Base-by-base conservation (phyloP, 2,329 filamentous ascomycete species). In the Cytospora paraplurivora region DNA sequence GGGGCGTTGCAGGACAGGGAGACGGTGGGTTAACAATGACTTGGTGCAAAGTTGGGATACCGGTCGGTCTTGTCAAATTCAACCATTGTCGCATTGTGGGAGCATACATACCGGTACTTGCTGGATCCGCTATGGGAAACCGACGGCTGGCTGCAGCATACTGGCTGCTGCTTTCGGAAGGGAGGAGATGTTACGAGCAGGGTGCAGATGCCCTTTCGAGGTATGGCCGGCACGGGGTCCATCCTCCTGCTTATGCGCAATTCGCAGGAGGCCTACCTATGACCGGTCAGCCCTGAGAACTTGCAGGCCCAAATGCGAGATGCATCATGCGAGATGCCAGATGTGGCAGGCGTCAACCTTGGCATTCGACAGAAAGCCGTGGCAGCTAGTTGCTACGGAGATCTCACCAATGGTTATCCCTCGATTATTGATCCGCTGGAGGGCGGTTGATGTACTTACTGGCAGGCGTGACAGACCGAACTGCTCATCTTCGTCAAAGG, bases 281-380 rank as follows among this genome's bases (percentile, higher is more conserved):
- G 44, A n/a, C n/a, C 44, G n/a, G n/a, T 21, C n/a, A 47, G 44
- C n/a, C 44, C n/a, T 7, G 44, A 47, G 8, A 10, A 47, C 8
- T 19, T 21, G n/a, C 44, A 47, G 44, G 3, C 44, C 13, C n/a
- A 1, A 10, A 47, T 21, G 44, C 44, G n/a, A 27, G 27, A 27
- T 27, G 27, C 27, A 27, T 27, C 27, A 27, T 27, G 27, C 27
- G 27, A 27, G 3, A 44, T 44, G 41, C 41, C 41, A 44, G 41
- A 44, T 44, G 41, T 6, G 41, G 41, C 41, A 44, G 41, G 41
- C 41, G 41, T 61, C 51, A 50, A 50, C 35, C 38, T 27, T 61
- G 34, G 59, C 38, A 17, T 27, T 33, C 41, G 34, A 53, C 58
- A 55, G 58, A 50, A 50, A 61, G 54, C 54, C 51, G 59, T 53